Base-by-base conservation (phyloP, 139 green algal species). In the Coelastrella sp. region DNA sequence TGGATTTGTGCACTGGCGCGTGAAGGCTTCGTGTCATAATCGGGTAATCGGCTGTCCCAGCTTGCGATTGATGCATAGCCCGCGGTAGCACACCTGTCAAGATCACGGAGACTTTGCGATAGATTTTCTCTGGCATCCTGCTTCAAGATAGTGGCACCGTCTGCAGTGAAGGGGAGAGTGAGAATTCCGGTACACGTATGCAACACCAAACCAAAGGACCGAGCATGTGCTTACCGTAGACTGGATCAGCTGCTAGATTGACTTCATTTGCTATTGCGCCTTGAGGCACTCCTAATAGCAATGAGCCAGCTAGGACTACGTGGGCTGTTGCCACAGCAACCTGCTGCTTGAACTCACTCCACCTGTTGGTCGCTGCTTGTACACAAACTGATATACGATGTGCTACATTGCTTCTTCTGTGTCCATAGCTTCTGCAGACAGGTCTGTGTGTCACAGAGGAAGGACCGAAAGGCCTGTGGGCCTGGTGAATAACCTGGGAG, bases 71-170 rank as follows among this genome's bases (percentile, higher is more conserved):
- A 72, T 65, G 25, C 12, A 7, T 49, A 70, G 7, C 35, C 20
- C 10, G 8, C 3, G 17, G 49, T 59, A 24, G 59, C 76, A 24
- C 61, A 90, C 87, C 60, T 72, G 8, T 90, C 78, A 66, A 90
- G 35, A 20, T 79, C 15, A 25, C 20, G 8, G 8, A 90, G 35
- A 6, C 27, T 49, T 12, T 76, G 14, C 14, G 25, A 68, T 12
- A 90, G 24, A 10, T 8, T 19, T 0, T 70, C 35, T 35, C 35
- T 61, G 19, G 25, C 61, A 11, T 90, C 87, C 17, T 17, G 8
- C 59, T 70, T 78, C 0, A 90, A 58, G 6, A 90, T 65, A 7
- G n/a, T 22, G 15, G 87, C 87, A 17, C 87, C 75, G 17, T 90
- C 87, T 85, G 78, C 74, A 11, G 12, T 12, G 24, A 66, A n/a